Evolutionary conservation across 2,329 filamentous ascomycete species (phyloP).

Genomic region (Colletotrichum viniferum): DNA sequence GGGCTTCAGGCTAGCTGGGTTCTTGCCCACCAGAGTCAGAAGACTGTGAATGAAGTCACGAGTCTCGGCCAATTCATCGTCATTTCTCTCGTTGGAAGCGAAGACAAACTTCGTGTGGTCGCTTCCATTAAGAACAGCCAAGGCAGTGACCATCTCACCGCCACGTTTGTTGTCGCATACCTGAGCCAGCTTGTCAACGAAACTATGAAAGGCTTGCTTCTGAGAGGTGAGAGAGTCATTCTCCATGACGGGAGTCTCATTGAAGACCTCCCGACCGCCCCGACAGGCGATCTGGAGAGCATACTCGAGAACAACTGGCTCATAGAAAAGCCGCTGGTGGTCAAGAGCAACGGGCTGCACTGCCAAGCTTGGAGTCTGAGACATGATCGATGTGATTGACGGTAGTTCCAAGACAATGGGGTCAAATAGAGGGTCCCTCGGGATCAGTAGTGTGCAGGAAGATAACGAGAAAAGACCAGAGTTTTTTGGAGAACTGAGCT

Average conservation of each 20-base stretch:
- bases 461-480: too few species aligned
- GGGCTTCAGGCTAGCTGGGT: background rate
- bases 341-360: background rate
- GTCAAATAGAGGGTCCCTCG: too few species aligned
- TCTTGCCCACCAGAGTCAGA: background rate
- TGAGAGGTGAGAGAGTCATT: background rate
- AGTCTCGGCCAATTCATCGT: background rate
- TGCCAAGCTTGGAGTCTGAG: too few species aligned
- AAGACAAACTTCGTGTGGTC: constrained; percentile 31
- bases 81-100: constrained; percentile 29
- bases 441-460: too few species aligned
- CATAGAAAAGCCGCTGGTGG: constrained; percentile 29
- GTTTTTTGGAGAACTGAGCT: too few species aligned
- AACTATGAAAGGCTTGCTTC: background rate
- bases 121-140: constrained; percentile 30
- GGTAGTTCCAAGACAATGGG: too few species aligned
- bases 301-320: constrained; percentile 31
- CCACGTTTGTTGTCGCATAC: constrained; percentile 26
- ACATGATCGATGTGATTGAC: too few species aligned
- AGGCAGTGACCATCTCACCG: constrained; percentile 32
- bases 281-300: constrained; percentile 24
- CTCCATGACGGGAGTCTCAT: background rate
- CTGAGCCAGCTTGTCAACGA: background rate
- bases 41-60: background rate
- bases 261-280: background rate